Evolutionary conservation across 192 early-diverging fungal genomes (phyloP).

Genomic region (Linnemannia zychae): DNA sequence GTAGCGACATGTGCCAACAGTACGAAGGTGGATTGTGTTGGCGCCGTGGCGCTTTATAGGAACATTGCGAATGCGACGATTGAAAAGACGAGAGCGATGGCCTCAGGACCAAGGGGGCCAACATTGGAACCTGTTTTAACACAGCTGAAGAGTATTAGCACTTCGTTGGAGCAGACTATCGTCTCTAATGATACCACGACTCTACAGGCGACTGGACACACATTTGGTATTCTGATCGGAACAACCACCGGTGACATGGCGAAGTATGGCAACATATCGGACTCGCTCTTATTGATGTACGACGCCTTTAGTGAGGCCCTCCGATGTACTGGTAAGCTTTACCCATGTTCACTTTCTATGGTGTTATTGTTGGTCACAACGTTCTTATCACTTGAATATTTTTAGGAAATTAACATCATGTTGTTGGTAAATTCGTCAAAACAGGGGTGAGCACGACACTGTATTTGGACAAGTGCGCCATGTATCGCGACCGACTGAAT

Average conservation of each 20-base stretch:
- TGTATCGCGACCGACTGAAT: not conserved
- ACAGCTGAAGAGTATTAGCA: not conserved
- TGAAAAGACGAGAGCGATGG: not conserved
- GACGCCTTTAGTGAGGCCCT: not conserved
- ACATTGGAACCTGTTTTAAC: not conserved
- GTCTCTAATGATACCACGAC: not conserved
- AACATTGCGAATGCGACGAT: not conserved
- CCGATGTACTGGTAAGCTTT: not conserved
- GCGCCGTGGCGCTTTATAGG: not conserved
- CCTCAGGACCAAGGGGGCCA: not conserved
- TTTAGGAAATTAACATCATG: not conserved
- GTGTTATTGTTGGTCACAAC: not conserved
- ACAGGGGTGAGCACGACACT: slow-evolving; percentile 18
- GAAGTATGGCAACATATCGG: not conserved
- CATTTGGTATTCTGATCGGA: not conserved
- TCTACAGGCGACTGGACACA: not conserved
- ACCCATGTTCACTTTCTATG: not conserved
- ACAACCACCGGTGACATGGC: not conserved
- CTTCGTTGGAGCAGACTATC: not conserved
- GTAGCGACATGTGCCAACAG: not conserved
- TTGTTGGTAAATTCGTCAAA: not conserved
- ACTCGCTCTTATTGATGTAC: not conserved
- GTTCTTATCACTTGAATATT: no score
- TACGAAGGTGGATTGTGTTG: not conserved
- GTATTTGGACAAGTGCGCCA: slow-evolving; percentile 5